Conservation (phyloP, 2,329 filamentous ascomycete species). For the Zasmidium cellare region DNA sequence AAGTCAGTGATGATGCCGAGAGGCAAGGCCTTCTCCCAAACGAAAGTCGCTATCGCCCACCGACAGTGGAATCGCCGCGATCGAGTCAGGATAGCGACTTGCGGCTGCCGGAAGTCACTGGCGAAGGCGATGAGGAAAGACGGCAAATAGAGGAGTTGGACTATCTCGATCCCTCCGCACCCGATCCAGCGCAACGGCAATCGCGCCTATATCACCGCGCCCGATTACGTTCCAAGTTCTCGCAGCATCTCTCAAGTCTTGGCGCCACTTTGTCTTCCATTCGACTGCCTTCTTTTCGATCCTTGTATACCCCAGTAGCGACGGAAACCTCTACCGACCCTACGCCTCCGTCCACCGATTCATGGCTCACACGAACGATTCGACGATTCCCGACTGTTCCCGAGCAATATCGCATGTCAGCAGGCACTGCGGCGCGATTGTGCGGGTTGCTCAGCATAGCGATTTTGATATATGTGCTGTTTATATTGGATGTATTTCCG, state of each 20-base stretch:
- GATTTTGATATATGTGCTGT: slow-evolving; percentile 77
- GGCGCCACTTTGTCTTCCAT: slow-evolving; percentile 60
- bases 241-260: slow-evolving; percentile 58
- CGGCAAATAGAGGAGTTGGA: slow-evolving; percentile 89
- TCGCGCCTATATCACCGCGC: slow-evolving; percentile 36
- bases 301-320: slow-evolving; percentile 39
- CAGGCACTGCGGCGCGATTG: slow-evolving; percentile 70
- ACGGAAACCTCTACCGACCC: slow-evolving; percentile 14
- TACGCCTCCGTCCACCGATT: slow-evolving; percentile 12
- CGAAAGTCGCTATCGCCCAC: slow-evolving; percentile 66
- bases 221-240: slow-evolving; percentile 51
- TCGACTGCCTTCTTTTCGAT: slow-evolving; percentile 50
- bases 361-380: slow-evolving; percentile 20
- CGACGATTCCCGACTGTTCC: slow-evolving; percentile 44
- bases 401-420: slow-evolving; percentile 54
- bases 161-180: slow-evolving; percentile 61
- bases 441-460: slow-evolving; percentile 75
- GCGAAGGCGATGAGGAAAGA: slow-evolving; percentile 55
- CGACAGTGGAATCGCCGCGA: slow-evolving; percentile 81
- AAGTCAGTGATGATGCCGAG: slow-evolving; percentile 70
- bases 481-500: slow-evolving; percentile 80
- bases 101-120: slow-evolving; percentile 55
- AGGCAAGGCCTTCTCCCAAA: slow-evolving; percentile 70
- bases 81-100: slow-evolving; percentile 55
- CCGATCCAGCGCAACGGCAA: slow-evolving; percentile 26